Base-by-base conservation (phyloP, 2,329 filamentous ascomycete species). In the Colletotrichum cordylinicola region DNA sequence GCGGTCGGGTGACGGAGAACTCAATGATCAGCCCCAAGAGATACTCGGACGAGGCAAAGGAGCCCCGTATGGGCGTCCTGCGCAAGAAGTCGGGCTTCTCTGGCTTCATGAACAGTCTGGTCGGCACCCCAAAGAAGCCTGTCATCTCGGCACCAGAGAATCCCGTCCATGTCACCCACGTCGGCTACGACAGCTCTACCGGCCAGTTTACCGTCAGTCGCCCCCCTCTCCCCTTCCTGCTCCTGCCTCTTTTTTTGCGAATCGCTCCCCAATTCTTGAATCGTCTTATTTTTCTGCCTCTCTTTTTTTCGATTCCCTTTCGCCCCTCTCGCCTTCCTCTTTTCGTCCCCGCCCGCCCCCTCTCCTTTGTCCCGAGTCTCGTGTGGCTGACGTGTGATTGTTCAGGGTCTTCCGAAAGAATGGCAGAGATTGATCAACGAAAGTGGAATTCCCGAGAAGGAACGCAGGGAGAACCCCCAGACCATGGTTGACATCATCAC, bases 121-220 rank as follows among this genome's bases (percentile, higher is more conserved):
- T 98, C 75, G 94, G 95, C 79, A 96, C 96, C 43, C 96, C 95
- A 69, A 95, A 96, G 85, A 95, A 96, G 78, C 95, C 97, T 62
- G 92, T 96, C 84, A 99, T 99, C 81, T 98, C 97, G n/a, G 95
- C 96, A 48, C 97, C 97, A 70, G 96, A 98, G 85, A 98, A 99
- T 81, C 97, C 97, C 65, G 96, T 98, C 76, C 97, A 98, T 86
- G 95, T 99, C 81, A 98, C 96, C 73, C 97, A 99, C 85, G 97
- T 99, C 79, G 96, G 96, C 80, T 98, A 98, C 84, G 96, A 99
- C 85, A 98, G 97, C 86, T 91, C 95, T 81, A 98, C 97, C 5
- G 97, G 97, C 79, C 95, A 98, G 86, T 99, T 98, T 85, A 98
- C 96, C 74, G 96, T 98, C 89, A 82, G 93, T 91, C n/a, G 31